A percentile compares a stretch with the other conserved stretches of the same genome.
Evolutionary conservation across 2,329 filamentous ascomycete genomes (phyloP).

Genomic region (Diaporthe aspalathi): DNA sequence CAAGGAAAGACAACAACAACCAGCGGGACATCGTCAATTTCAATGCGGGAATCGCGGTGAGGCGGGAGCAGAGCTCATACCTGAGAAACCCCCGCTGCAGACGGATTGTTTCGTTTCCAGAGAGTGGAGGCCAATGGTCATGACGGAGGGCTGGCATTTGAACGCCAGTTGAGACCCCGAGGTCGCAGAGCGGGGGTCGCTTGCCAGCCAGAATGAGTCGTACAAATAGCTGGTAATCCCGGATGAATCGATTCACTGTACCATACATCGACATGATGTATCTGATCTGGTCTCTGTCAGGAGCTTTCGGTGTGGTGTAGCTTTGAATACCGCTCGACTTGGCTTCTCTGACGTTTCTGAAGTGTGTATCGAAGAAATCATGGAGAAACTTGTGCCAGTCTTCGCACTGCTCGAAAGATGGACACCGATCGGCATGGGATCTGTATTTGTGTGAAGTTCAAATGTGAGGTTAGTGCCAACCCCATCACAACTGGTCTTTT

Average conservation of each 20-base stretch:
- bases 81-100: neutral
- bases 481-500: no score
- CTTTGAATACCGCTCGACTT: neutral
- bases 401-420: no score
- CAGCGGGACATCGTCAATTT: rapidly evolving
- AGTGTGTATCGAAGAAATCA: rapidly evolving
- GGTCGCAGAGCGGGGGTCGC: neutral
- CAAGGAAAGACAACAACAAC: no score
- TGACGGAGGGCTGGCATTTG: no score
- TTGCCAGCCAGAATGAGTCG: rapidly evolving
- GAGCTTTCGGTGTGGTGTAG: neutral
- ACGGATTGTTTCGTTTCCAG: neutral
- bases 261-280: neutral
- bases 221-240: neutral
- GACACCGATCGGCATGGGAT: no score
- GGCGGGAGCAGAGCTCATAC: neutral
- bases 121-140: neutral
- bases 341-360: neutral
- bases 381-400: no score
- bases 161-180: no score
- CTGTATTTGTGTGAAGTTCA: no score
- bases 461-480: no score
- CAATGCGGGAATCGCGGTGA: rapidly evolving
- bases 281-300: neutral
- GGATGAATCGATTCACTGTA: neutral